These are phyloP conservation scores for Podospora anserina DNA, from an alignment of 495 filamentous ascomycete species.

Conservation along the genomic window DNA sequence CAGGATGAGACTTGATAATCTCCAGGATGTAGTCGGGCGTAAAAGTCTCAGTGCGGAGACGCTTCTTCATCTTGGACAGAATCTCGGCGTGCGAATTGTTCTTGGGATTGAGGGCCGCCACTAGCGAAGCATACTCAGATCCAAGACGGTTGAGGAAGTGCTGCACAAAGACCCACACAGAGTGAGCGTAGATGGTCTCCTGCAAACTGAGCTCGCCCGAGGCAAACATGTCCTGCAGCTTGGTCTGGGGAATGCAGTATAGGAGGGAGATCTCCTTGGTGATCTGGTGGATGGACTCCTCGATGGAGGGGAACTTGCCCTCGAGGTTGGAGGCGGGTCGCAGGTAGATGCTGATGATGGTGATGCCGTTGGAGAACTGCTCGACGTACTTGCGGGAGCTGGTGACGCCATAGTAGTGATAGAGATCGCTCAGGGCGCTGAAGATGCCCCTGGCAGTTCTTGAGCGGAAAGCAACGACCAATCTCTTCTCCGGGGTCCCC, in stretches of 20 bases:
- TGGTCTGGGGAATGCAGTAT: slow-evolving; percentile 97
- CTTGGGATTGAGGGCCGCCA: slow-evolving; percentile 68
- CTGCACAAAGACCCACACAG: slow-evolving; percentile 93
- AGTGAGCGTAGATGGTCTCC: slow-evolving; percentile 95
- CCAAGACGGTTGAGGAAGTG: slow-evolving; percentile 96
- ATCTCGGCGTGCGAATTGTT: slow-evolving; percentile 83
- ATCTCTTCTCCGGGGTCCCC: slow-evolving; percentile 79
- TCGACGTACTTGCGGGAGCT: slow-evolving; percentile 97
- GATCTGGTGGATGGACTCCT: slow-evolving; percentile 96
- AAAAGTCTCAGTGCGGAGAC: slow-evolving; percentile 92
- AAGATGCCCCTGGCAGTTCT: slow-evolving; percentile 91
- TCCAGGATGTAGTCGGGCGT: slow-evolving; percentile 96
- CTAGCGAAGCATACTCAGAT: slow-evolving; percentile 83
- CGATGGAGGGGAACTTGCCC: slow-evolving; percentile 58
- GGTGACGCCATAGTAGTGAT: slow-evolving; percentile 97
- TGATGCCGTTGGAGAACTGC: slow-evolving; percentile 98
- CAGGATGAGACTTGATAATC: slow-evolving; percentile 90
- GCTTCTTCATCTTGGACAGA: slow-evolving; percentile 91
- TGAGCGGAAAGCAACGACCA: slow-evolving; percentile 91
- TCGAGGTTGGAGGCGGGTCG: slow-evolving; percentile 60
- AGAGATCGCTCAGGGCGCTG: slow-evolving; percentile 90
- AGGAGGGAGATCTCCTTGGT: slow-evolving; percentile 96
- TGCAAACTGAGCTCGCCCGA: slow-evolving; percentile 87
- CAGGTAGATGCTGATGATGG: slow-evolving; percentile 91
- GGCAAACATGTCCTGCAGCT: slow-evolving; percentile 85